These are phyloP conservation scores for Blastocystis sp. DNA, from an alignment of 352 stramenopile genomes.

Conservation along the genomic window DNA sequence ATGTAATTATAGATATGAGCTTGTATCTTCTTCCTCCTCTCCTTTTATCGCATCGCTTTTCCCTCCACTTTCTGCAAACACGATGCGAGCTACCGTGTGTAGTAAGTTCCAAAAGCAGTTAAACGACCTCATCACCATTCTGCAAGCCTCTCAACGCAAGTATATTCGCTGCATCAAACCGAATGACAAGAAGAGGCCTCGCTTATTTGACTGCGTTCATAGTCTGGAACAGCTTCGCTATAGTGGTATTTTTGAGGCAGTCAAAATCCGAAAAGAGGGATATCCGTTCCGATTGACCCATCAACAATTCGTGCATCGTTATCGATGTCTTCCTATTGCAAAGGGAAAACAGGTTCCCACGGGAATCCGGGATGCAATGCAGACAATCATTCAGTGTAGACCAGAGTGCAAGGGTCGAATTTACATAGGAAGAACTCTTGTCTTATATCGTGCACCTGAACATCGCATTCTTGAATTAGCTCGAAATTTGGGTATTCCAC, in stretches of 20 bases:
- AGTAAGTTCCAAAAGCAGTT: constrained; percentile 84
- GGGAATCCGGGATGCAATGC: neutral
- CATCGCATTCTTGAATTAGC: constrained; percentile 64
- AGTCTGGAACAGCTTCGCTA: constrained; percentile 89
- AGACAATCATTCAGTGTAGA: neutral
- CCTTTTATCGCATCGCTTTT: constrained; percentile 62
- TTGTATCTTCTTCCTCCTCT: constrained; percentile 53
- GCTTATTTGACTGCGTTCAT: constrained; percentile 78
- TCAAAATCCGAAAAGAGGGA: constrained; percentile 89
- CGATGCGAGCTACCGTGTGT: constrained; percentile 64
- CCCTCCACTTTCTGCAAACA: constrained; percentile 39
- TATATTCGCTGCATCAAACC: constrained; percentile 98
- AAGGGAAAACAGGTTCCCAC: neutral
- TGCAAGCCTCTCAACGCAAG: constrained; percentile 85
- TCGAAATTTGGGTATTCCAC: constrained; percentile 29
- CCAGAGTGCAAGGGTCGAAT: constrained; percentile 18
- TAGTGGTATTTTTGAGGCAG: constrained; percentile 95
- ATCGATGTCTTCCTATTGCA: neutral
- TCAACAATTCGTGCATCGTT: constrained; percentile 65
- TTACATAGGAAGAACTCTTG: neutral
- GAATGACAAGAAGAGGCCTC: constrained; percentile 84
- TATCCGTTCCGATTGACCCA: constrained; percentile 92
- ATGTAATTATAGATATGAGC: constrained; percentile 58
- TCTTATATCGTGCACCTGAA: constrained; percentile 22
- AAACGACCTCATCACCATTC: constrained; percentile 80